Evolutionary conservation across 2,329 filamentous ascomycete genomes (phyloP).

Genomic region (Mycosphaerella sp.): DNA sequence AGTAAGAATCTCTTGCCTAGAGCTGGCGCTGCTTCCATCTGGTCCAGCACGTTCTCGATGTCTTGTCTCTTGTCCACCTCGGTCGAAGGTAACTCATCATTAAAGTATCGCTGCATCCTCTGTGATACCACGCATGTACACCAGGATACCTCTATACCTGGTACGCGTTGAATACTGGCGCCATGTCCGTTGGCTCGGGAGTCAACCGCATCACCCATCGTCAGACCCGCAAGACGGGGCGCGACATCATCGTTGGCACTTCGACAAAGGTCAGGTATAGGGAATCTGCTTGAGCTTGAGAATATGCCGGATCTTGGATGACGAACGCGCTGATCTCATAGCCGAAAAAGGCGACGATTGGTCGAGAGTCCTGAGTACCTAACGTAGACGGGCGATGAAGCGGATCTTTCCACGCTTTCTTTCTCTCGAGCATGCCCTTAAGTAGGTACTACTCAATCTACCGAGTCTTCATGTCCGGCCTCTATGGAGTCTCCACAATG

Average conservation of each 20-base stretch:
- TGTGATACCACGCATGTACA: conserved; percentile 34
- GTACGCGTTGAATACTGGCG: conserved; percentile 33
- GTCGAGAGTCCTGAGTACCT: background rate
- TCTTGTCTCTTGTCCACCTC: conserved; percentile 23
- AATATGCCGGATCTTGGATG: conserved; percentile 35
- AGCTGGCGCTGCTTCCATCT: conserved; percentile 24
- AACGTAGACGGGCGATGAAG: too few relatives aligned
- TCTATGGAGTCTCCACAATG: too few relatives aligned
- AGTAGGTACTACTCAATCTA: too few relatives aligned
- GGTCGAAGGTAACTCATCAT: conserved; percentile 25
- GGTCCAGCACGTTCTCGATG: conserved; percentile 24
- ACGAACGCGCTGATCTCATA: conserved; percentile 29
- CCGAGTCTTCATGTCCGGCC: too few relatives aligned
- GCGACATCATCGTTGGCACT: conserved; percentile 36
- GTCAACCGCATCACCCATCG: conserved; percentile 32
- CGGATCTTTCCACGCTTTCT: too few relatives aligned
- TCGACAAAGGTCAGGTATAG: conserved; percentile 33
- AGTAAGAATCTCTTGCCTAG: conserved; percentile 23
- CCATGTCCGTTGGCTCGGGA: conserved; percentile 17
- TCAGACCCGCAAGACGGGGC: conserved; percentile 35
- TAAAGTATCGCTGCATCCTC: conserved; percentile 31
- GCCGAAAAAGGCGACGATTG: conserved; percentile 27
- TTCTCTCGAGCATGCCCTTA: too few relatives aligned
- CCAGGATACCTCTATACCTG: conserved; percentile 32
- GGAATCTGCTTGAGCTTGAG: conserved; percentile 36